Base-by-base conservation (phyloP, 2,329 filamentous ascomycete genomes). In the Coniella vitis region DNA sequence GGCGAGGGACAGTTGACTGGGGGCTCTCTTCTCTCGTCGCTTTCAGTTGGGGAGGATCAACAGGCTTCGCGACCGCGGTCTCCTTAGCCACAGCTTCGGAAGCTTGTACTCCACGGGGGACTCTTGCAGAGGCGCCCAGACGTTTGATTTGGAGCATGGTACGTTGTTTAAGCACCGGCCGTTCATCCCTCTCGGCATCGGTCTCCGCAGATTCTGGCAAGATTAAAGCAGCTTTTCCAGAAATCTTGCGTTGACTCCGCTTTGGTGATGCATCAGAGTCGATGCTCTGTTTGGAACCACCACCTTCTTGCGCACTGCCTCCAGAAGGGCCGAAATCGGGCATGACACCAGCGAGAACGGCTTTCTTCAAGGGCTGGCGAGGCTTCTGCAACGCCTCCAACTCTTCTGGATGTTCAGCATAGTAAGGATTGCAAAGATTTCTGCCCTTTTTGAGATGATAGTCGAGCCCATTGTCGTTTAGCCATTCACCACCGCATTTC, bases 381-480 rank as follows among this genome's bases (percentile, higher is more conserved):
- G 41, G 8, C 36, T 43, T 14, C 38, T 38, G 54, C 31, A 45
- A 22, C 39, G 47, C 45, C 16, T 60, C 56, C 43, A 59, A 49
- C 9, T 56, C 31, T 21, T 46, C 39, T 9, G 60, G 41, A 9
- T 59, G 56, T 20, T 67, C 61, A 14, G 67, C 60, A 41, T 66
- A 74, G 48, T 61, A 59, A 2, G 76, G 71, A 55, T 82, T 82
- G 57, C 78, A 82, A 13, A 68, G 19, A 3, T 73, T 74, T 51
- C 67, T 67, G 1, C 78, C 75, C 56, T 79, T 81, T 31, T 72
- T 73, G 13, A 74, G 61, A 53, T 82, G 78, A 57, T 82, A 82
- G 44, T 79, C 76, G 14, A 81, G 64, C 0, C 78, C 78, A 39
- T 77, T 65, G 31, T 75, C 67, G 45, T 81, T 81, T 60, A 79